phyloP scores from a whole-genome alignment of 2,329 filamentous ascomycete genomes.

The Thelonectria discophora region DNA sequence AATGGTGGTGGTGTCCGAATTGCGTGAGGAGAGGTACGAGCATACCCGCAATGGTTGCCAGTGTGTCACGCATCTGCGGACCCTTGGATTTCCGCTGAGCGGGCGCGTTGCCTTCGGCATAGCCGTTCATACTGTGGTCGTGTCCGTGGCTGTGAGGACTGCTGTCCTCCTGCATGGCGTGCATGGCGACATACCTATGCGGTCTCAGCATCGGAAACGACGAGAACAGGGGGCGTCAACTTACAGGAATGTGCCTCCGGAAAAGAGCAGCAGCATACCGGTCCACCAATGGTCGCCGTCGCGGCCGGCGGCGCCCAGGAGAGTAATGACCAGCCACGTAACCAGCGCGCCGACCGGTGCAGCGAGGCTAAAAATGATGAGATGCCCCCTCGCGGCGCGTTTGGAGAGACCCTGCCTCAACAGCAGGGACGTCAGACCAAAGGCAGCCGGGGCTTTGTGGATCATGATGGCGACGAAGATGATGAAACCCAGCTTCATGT shows the following conservation, averaged over 20 bases:
- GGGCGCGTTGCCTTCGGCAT: constrained; percentile 56
- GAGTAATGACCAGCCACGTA: constrained; percentile 82
- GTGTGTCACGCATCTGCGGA: constrained; percentile 72
- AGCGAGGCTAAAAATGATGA: constrained; percentile 90
- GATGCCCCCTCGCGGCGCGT: constrained; percentile 81
- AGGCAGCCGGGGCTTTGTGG: constrained; percentile 95
- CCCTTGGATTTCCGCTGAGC: constrained; percentile 62
- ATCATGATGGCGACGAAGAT: constrained; percentile 98
- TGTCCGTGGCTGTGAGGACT: constrained; percentile 60
- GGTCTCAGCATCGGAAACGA: constrained; percentile 27
- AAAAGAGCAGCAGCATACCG: constrained; percentile 92
- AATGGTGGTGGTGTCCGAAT: constrained; percentile 75
- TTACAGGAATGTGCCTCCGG: constrained; percentile 93
- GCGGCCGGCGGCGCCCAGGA: constrained; percentile 70
- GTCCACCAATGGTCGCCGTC: constrained; percentile 84
- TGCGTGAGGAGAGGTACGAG: constrained; percentile 79
- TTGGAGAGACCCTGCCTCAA: constrained; percentile 92
- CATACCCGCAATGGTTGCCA: constrained; percentile 80
- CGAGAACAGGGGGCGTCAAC: constrained; percentile 44
- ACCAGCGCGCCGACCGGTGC: constrained; percentile 85
- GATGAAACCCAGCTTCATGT: constrained; percentile 83
- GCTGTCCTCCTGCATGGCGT: constrained; percentile 88
- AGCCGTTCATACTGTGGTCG: constrained; percentile 65
- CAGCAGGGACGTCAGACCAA: constrained; percentile 89
- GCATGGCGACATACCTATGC: constrained; percentile 92